Conservation (phyloP, 495 filamentous ascomycete species). For the Tuber melanosporum region DNA sequence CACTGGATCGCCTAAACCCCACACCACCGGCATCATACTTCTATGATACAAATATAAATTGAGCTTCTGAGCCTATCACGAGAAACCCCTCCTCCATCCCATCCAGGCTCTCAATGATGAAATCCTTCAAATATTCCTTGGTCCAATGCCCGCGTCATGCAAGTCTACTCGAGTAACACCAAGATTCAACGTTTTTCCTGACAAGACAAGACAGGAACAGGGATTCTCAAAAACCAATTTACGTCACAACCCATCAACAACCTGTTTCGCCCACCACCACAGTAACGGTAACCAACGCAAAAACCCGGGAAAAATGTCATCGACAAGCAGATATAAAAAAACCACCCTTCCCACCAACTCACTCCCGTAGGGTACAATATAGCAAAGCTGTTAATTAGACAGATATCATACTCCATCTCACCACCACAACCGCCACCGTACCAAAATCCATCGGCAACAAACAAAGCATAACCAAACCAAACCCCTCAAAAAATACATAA, state of each 20-base stretch:
- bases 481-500: neutral
- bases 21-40: too few relatives aligned
- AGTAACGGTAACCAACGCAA: neutral
- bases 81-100: neutral
- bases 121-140: neutral
- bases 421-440: neutral
- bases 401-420: neutral
- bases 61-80: neutral
- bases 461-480: neutral
- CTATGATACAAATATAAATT: too few relatives aligned
- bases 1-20: too few relatives aligned
- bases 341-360: neutral
- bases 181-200: neutral
- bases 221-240: neutral
- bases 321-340: neutral
- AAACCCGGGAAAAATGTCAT: neutral
- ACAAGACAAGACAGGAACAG: neutral
- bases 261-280: neutral
- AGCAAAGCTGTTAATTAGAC: neutral
- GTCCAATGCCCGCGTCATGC: neutral
- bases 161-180: neutral
- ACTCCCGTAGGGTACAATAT: neutral
- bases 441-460: too few relatives aligned
- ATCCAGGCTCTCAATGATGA: neutral
- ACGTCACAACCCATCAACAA: neutral